A percentile compares a stretch with the other conserved stretches of the same genome.
These are phyloP conservation scores for Scenedesmus sp. DNA, from an alignment of 163 green algal species.

Conservation along the genomic window DNA sequence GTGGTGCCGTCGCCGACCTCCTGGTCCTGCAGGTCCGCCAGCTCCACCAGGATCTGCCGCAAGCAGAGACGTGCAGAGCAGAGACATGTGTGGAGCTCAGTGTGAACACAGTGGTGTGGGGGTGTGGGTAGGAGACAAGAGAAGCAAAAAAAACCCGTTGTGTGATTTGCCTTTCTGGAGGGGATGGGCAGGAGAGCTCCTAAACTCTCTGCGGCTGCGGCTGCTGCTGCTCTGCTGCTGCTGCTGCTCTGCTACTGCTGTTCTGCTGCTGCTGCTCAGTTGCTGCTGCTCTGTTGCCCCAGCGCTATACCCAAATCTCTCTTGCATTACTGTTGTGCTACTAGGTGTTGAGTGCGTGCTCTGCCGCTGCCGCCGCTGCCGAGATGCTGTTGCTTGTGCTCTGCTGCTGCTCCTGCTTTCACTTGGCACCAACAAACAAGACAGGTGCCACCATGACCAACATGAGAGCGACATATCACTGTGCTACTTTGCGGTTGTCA, in stretches of 20 bases:
- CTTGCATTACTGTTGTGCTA: no score
- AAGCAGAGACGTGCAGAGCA: neutral
- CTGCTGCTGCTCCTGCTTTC: no score
- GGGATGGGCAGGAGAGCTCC: no score
- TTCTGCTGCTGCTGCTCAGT: neutral
- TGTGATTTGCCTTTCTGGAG: no score
- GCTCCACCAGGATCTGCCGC: constrained; percentile 97
- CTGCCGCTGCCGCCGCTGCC: no score
- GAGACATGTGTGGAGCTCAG: neutral
- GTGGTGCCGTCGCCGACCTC: constrained; percentile 99
- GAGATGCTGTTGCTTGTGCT: no score
- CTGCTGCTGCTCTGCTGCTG: neutral
- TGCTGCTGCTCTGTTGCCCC: neutral
- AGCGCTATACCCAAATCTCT: neutral
- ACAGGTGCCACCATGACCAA: no score
- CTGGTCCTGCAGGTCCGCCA: constrained; percentile 97
- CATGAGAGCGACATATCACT: no score
- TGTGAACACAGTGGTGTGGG: neutral
- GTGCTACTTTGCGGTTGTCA: neutral
- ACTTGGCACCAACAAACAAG: no score
- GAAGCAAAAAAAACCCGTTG: no score
- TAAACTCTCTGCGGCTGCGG: neutral
- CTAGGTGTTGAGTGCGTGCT: no score
- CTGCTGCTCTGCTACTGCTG: neutral
- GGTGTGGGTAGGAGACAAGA: neutral